Base-by-base conservation (phyloP, 306 rosid species). In the Prunus mongolica region DNA sequence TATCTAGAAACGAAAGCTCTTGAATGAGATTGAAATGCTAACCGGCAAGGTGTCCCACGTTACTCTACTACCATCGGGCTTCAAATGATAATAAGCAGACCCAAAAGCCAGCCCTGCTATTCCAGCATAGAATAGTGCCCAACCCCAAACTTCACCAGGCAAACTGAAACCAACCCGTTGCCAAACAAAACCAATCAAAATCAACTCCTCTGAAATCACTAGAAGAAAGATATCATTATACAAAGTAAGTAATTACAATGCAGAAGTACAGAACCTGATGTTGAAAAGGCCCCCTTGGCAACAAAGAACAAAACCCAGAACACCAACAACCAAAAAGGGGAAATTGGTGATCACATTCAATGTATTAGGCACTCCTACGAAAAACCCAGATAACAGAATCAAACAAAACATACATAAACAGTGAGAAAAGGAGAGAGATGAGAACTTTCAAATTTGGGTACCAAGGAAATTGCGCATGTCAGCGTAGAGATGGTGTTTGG, bases 401-500 rank as follows among this genome's bases (percentile, higher is more conserved):
- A 62, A 12, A 28, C 45, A 78, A 67, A 25, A 14, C 44, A 61
- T n/a, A 14, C 73, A 8, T 20, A 63, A 1, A 19, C 8, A 71
- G n/a, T 34, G 5, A 30, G 2, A 63, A 7, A 25, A 56, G 1
- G 62, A 64, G 13, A 49, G 28, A 3, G 11, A 54, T 12, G 34
- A 62, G 38, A 32, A 38, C 44, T 38, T 38, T 38, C 44, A 38
- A 67, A 46, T 50, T 18, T 30, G 18, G 72, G 78, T 77, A 82
- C 95, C 95, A 30, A 86, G 68, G 74, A 90, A 84, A 81, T 90
- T 90, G 65, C 95, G 92, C 92, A 86, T 77, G 84, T 90, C 95
- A 57, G 80, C 86, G 19, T 82, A 88, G 19, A 65, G 77, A 63
- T 88, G 92, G 67, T 77, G 84, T 32, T 79, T 60, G 8, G 82